A percentile compares a stretch with the other conserved stretches of the same genome.
Evolutionary conservation across 257 asterid species (phyloP).

Genomic region (Nicotiana obtusifolia): DNA sequence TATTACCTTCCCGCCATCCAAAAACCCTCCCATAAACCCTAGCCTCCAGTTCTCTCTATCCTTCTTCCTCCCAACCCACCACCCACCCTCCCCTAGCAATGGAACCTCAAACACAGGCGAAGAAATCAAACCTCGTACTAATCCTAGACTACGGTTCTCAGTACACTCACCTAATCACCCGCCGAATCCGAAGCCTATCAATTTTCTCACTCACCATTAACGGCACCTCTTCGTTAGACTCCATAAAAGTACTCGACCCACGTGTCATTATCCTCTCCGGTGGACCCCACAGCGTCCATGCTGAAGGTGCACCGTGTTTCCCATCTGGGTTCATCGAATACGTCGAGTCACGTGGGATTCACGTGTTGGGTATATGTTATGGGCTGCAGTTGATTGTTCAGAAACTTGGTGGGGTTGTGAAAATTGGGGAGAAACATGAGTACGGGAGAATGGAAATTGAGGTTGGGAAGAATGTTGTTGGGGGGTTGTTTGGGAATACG

Average conservation of each 20-base stretch:
- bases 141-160: constrained; percentile 87
- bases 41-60: constrained; percentile 27
- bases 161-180: constrained; percentile 93
- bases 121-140: constrained; percentile 48
- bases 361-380: constrained; percentile 78
- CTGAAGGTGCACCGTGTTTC: constrained; percentile 70
- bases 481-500: constrained; percentile 63
- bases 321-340: constrained; percentile 66
- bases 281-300: constrained; percentile 93
- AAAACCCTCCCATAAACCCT: constrained; percentile 43
- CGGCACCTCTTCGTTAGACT: constrained; percentile 65
- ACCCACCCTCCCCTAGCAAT: constrained; percentile 17
- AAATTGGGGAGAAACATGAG: constrained; percentile 81
- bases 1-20: constrained; percentile 44
- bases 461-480: constrained; percentile 25
- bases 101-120: constrained; percentile 43
- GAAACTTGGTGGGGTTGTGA: constrained; percentile 75
- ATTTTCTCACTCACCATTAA: constrained; percentile 79
- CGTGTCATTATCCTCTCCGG: constrained; percentile 84
- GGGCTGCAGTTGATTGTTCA: constrained; percentile 89
- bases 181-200: constrained; percentile 77
- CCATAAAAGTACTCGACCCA: constrained; percentile 59
- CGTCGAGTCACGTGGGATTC: constrained; percentile 40
- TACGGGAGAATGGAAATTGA: constrained; percentile 91
- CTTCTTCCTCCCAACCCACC: background rate